A percentile compares a stretch with the other conserved stretches of the same genome.
These are phyloP conservation scores for Lentinula sp. DNA, from an alignment of 768 basidiomycete species.

Conservation along the genomic window DNA sequence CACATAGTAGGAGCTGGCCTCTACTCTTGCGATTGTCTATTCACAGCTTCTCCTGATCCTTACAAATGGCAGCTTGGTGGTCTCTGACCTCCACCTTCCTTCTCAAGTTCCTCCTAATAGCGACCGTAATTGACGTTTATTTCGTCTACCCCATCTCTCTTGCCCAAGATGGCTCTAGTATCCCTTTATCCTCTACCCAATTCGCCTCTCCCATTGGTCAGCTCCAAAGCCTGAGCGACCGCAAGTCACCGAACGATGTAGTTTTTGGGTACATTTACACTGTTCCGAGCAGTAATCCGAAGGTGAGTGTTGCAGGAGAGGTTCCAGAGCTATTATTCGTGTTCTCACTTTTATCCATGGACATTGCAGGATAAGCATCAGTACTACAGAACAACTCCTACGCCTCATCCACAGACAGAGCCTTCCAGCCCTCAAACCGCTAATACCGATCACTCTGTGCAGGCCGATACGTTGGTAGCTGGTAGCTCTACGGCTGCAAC, in stretches of 20 bases:
- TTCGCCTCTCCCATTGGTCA: neutral
- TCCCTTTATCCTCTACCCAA: neutral
- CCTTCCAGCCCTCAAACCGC: neutral
- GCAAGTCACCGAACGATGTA: neutral
- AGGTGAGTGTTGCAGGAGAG: neutral
- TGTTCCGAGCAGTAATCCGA: neutral
- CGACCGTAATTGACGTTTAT: neutral
- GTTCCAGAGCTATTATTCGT: too few species aligned
- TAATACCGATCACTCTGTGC: neutral
- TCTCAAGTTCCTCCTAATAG: neutral
- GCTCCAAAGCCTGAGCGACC: neutral
- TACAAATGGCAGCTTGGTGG: neutral
- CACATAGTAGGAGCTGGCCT: neutral
- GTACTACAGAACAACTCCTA: neutral
- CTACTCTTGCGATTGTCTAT: neutral
- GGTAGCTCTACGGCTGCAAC: too few species aligned
- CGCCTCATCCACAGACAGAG: neutral
- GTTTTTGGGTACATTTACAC: neutral
- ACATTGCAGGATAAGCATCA: neutral
- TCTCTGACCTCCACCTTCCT: neutral
- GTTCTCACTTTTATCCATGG: too few species aligned
- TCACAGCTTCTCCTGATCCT: neutral
- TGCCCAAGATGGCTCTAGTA: too few species aligned
- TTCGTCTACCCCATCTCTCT: neutral
- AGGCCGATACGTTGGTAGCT: too few species aligned